Evolutionary conservation across 164 flowering plant genomes (phyloP).

Genomic region (Litsea cubeba): DNA sequence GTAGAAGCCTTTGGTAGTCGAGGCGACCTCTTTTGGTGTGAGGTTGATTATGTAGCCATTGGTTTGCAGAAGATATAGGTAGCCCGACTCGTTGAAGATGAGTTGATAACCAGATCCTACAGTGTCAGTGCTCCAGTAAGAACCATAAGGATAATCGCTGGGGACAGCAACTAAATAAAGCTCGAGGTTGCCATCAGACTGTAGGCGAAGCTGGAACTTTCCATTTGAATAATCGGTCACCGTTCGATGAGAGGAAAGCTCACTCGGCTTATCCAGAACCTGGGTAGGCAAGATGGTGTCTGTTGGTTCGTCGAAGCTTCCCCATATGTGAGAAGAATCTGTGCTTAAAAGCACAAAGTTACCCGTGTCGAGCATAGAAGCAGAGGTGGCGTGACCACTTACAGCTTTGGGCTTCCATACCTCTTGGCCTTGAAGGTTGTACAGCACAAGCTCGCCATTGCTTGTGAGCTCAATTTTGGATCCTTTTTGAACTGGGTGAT

Average conservation of each 20-base stretch:
- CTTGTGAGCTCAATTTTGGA: conserved; percentile 13
- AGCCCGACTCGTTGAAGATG: neutral
- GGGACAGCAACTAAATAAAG: neutral
- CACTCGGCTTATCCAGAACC: neutral
- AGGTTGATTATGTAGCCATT: neutral
- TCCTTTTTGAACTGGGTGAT: conserved; percentile 17
- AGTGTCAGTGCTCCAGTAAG: neutral
- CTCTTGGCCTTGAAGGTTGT: conserved; percentile 3
- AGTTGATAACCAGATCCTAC: conserved; percentile 7
- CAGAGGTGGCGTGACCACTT: neutral
- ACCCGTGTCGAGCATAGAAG: conserved; percentile 38
- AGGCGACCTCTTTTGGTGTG: neutral
- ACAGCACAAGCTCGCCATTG: conserved; percentile 17
- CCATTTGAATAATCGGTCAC: neutral
- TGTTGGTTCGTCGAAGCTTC: neutral
- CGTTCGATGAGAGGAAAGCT: neutral
- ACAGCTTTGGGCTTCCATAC: neutral
- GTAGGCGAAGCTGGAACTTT: neutral
- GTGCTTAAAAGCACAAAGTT: conserved; percentile 25
- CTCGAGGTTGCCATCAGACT: conserved; percentile 5
- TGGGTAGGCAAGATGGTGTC: conserved; percentile 13
- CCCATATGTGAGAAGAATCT: conserved; percentile 1
- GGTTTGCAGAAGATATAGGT: neutral
- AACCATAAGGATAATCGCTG: neutral
- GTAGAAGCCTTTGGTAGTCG: neutral